These are phyloP conservation scores for Exophiala calicioides DNA, from an alignment of 2,329 filamentous ascomycete species.

Conservation along the genomic window DNA sequence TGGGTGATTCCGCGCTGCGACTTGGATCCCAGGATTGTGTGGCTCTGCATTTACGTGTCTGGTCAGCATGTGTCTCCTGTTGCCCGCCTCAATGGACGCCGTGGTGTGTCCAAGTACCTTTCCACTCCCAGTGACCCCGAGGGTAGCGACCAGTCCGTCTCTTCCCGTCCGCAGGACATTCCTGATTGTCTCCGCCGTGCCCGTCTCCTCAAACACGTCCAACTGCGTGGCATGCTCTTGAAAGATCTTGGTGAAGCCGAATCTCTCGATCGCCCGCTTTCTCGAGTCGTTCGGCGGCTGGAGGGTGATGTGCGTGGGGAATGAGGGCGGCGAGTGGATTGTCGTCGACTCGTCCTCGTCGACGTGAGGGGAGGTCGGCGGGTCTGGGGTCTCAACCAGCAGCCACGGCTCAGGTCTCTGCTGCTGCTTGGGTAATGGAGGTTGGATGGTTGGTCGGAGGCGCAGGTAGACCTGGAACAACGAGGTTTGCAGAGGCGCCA, in stretches of 20 bases:
- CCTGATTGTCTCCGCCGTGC: slow-evolving; percentile 57
- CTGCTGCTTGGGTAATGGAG: slow-evolving; percentile 40
- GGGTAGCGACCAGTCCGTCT: slow-evolving; percentile 84
- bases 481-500: slow-evolving; percentile 40
- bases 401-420: slow-evolving; percentile 68
- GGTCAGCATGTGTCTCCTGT: too few relatives aligned
- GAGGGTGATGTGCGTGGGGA: slow-evolving; percentile 69
- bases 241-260: slow-evolving; percentile 91
- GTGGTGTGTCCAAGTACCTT: slow-evolving; percentile 68
- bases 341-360: slow-evolving; percentile 42
- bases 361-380: slow-evolving; percentile 33
- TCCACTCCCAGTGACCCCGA: slow-evolving; percentile 93
- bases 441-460: slow-evolving; percentile 65
- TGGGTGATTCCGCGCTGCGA: slow-evolving; percentile 87
- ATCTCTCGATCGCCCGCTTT: slow-evolving; percentile 86
- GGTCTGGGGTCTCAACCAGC: slow-evolving; percentile 64
- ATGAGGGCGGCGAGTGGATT: too few relatives aligned
- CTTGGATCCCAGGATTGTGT: slow-evolving; percentile 90
- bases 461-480: slow-evolving; percentile 93
- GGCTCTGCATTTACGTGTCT: too few relatives aligned
- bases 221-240: slow-evolving; percentile 82
- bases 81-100: not conserved
- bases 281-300: slow-evolving; percentile 80
- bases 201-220: slow-evolving; percentile 80
- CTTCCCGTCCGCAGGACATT: slow-evolving; percentile 81